Base-by-base conservation (phyloP, 768 basidiomycete species). In the Tephrocybe rancida region DNA sequence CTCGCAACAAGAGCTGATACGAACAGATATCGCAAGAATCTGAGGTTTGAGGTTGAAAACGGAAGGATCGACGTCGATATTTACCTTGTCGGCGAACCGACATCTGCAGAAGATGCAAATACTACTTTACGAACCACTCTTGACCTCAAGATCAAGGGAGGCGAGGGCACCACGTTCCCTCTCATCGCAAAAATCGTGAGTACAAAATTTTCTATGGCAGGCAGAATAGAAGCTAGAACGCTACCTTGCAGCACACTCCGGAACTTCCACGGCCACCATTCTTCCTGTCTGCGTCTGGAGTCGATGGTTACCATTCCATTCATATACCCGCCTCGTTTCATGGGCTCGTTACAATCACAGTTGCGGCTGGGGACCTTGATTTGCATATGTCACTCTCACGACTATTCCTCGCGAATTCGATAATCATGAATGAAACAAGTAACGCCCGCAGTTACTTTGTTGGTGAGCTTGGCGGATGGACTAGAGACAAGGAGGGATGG, bases 61-160 rank as follows among this genome's bases (percentile, higher is more conserved):
- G 70, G 76, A 1, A 72, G 71, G 1, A 73, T 82, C 3, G 67
- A 75, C 27, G 76, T 75, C 8, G 70, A 78, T 19, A 66, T 82
- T 37, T 67, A 69, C 51, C 64, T 79, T n/a, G 59, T 74, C 3
- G 56, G 59, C 44, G 61, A 64, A 37, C 60, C 55, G 2, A 19
- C 43, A 5, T 39, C 35, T 22, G 48, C 16, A 7, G 35, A 49
- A 21, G 38, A 29, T 44, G 18, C 26, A 16, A n/a, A 22, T 42
- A 42, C 38, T 18, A 49, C 58, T n/a, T 30, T 57, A 22, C 64
- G 66, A 25, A 73, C 70, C 9, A 63, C 67, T 14, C 59, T 74
- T 44, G 68, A 70, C 49, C 57, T 72, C 18, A 67, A 62, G 48
- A 56, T 73, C 30, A 68, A 63, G 38, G 64, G 63, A 30, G 60